These are phyloP conservation scores for Eutrema japonicum DNA, from an alignment of 345 rosid species.

Conservation along the genomic window DNA sequence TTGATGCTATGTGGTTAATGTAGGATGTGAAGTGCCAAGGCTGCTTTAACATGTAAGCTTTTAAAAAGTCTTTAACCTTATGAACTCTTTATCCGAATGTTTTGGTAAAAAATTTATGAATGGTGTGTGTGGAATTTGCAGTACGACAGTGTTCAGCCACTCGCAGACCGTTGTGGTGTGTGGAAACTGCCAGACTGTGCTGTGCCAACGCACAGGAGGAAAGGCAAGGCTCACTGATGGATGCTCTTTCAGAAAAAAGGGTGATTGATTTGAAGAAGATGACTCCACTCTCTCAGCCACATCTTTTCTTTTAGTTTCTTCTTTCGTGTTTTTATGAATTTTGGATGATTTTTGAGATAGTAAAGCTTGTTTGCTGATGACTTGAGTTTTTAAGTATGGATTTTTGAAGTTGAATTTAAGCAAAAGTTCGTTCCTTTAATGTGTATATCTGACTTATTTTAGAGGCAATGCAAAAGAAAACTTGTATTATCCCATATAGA, in stretches of 20 bases:
- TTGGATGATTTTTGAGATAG: conserved; percentile 16
- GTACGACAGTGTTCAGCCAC: conserved; percentile 65
- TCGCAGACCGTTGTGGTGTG: conserved; percentile 66
- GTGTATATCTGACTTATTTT: no score
- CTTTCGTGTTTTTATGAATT: not conserved
- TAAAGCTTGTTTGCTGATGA: conserved; percentile 1
- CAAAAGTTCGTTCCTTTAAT: not conserved
- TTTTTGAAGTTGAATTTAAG: not conserved
- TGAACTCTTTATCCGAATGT: not conserved
- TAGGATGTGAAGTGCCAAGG: conserved; percentile 68
- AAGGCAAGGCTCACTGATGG: conserved; percentile 58
- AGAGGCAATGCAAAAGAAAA: no score
- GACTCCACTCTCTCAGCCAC: not conserved
- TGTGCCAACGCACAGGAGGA: conserved; percentile 68
- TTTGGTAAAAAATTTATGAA: not conserved
- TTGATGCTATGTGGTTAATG: not conserved
- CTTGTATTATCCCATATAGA: no score
- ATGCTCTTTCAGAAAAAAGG: conserved; percentile 61
- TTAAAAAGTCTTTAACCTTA: not conserved
- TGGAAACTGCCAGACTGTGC: conserved; percentile 60
- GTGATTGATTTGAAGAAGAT: conserved; percentile 22
- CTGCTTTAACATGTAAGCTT: conserved; percentile 59
- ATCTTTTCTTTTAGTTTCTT: not conserved
- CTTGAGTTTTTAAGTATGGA: not conserved
- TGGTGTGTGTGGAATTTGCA: conserved; percentile 28